Base-by-base conservation (phyloP, 768 basidiomycete species). In the Collybiopsis luxurians region DNA sequence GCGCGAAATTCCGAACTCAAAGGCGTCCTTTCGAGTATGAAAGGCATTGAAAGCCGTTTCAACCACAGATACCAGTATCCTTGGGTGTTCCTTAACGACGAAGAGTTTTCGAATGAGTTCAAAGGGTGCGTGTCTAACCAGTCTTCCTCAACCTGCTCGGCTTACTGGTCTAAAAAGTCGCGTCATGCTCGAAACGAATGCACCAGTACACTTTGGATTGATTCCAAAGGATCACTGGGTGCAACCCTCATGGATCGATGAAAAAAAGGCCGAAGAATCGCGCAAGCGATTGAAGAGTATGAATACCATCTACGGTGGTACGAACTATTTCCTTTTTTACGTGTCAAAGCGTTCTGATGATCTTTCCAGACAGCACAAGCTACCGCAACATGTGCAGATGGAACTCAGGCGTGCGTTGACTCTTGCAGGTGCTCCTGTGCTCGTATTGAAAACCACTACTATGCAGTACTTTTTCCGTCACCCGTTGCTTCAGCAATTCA, bases 311-410 rank as follows among this genome's bases (percentile, higher is more conserved):
- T 82, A 82, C 59, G 81, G 75, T 47, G 78, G 80, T 77, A 51
- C 55, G 75, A 67, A 23, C 28, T 27, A 40, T 17, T 38, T 50
- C 27, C 43, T 23, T 34, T 12, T 21, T 11, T 0, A 26, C 53
- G 49, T 1, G 24, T 7, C 5, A 27, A 13, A 47, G 3, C 56
- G 13, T 28, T 6, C 27, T 28, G 57, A 53, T 34, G 4, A 40
- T 46, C 11, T 40, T 19, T 27, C 12, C 50, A 53, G 48, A 46
- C 26, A 57, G 59, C 24, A 12, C 51, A n/a, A 34, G 42, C 0
- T 88, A 90, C 61, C 78, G 86, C n/a, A 86, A 88, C 55, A 89
- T 90, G 88, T 89, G 88, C 66, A 76, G 87, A 36, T 90, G 82
- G 70, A 86, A 88, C 67, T 87, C 85, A 1, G 87, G 84, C 1